phyloP scores from a whole-genome alignment of 805 yeast species.

The Blastobotrys peoriensis region DNA sequence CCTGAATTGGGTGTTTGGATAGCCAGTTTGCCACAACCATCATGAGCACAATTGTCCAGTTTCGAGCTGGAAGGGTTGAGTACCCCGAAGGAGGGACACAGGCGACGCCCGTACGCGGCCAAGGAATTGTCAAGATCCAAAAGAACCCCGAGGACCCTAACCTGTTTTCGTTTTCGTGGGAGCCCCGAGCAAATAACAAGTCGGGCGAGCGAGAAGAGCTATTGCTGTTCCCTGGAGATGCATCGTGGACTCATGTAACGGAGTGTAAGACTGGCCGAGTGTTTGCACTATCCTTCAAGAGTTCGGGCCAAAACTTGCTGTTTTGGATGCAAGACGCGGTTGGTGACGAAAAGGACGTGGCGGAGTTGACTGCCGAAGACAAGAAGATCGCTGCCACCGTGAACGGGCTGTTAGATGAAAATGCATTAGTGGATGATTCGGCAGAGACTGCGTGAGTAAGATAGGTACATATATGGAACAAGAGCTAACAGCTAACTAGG shows the following conservation, averaged over 20 bases:
- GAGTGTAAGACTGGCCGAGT: constrained; percentile 77
- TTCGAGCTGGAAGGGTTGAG: constrained; percentile 75
- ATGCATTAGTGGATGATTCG: constrained; percentile 28
- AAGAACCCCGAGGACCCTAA: constrained; percentile 66
- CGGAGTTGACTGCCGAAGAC: constrained; percentile 55
- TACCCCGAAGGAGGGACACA: constrained; percentile 52
- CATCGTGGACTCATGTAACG: constrained; percentile 62
- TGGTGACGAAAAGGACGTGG: constrained; percentile 51
- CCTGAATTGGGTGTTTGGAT: too few species aligned
- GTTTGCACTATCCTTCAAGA: constrained; percentile 55
- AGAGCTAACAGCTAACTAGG: too few species aligned
- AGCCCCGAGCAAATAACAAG: constrained; percentile 45
- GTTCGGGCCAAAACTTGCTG: constrained; percentile 51
- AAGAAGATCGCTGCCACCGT: constrained; percentile 42
- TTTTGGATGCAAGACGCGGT: constrained; percentile 72
- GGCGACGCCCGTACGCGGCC: constrained; percentile 66
- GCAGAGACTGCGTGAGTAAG: constrained; percentile 8
- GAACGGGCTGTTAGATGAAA: constrained; percentile 41
- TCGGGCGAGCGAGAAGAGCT: constrained; percentile 49
- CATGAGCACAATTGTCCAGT: constrained; percentile 27
- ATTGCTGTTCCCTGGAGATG: constrained; percentile 79
- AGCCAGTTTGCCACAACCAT: too few species aligned
- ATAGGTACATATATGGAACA: not conserved
- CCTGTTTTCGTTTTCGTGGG: constrained; percentile 66
- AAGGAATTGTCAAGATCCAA: constrained; percentile 57